Evolutionary conservation across 192 early-diverging fungal genomes (phyloP).

Genomic region (Entophlyctis luteolus): DNA sequence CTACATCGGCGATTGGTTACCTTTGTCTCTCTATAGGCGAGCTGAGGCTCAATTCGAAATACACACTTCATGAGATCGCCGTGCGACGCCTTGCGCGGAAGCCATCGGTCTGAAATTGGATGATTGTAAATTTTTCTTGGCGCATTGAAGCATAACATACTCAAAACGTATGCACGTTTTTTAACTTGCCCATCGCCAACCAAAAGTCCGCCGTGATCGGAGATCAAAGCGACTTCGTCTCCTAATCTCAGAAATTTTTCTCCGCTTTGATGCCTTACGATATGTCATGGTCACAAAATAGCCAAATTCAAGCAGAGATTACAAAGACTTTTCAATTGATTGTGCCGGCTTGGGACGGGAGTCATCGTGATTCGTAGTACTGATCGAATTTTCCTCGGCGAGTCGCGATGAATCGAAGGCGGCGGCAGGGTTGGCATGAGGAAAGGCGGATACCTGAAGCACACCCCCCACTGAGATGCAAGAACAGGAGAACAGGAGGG

Average conservation of each 20-base stretch:
- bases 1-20: background rate
- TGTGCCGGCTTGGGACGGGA: no score
- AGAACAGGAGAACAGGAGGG: no score
- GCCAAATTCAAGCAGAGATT: no score
- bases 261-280: no score
- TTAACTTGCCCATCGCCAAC: slow-evolving; percentile 30
- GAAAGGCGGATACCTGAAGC: no score
- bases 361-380: no score
- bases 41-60: slow-evolving; percentile 31
- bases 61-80: slow-evolving; percentile 28
- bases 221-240: slow-evolving; percentile 26
- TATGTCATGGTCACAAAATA: no score
- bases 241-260: slow-evolving; percentile 24
- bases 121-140: background rate
- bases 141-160: background rate
- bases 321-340: no score
- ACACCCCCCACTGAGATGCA: no score
- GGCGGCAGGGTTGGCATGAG: no score
- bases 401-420: no score
- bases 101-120: background rate
- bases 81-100: background rate
- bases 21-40: slow-evolving; percentile 24
- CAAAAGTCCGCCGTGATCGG: slow-evolving; percentile 18
- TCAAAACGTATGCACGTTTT: slow-evolving; percentile 21
- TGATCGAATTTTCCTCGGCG: no score